Percentiles rank a stretch among this genome's conserved stretches.
Evolutionary conservation across 1,284 basidiomycete genomes (phyloP).

Genomic region (Vanrija humicola): DNA sequence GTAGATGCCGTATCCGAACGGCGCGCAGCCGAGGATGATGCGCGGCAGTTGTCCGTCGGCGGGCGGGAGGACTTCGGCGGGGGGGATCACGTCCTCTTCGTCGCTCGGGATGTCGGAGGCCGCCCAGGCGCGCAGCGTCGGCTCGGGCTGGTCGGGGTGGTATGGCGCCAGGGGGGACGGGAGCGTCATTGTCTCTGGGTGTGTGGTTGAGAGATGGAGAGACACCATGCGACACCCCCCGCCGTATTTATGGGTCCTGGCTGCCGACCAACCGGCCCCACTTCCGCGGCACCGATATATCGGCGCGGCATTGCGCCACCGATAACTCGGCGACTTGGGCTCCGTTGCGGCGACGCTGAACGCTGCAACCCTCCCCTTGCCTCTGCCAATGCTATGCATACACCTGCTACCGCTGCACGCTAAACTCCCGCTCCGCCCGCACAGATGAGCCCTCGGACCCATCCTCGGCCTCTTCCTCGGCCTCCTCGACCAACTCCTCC

Average conservation of each 20-base stretch:
- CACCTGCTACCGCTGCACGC: background rate
- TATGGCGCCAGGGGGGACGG: constrained; percentile 16
- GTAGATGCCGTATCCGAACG: constrained; percentile 68
- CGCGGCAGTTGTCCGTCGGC: constrained; percentile 51
- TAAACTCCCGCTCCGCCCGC: background rate
- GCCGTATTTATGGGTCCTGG: too few species aligned
- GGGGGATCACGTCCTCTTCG: constrained; percentile 21
- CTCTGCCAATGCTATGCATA: too few species aligned
- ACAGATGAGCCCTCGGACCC: background rate
- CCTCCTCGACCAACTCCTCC: background rate
- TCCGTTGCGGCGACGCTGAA: background rate
- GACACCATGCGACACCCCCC: too few species aligned
- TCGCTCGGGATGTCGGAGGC: constrained; percentile 17
- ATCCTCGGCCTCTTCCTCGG: background rate
- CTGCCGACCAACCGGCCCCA: too few species aligned
- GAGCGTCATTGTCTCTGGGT: background rate
- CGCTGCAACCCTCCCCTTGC: background rate
- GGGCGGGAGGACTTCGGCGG: constrained; percentile 19
- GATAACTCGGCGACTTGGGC: too few species aligned
- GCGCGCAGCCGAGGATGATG: constrained; percentile 63
- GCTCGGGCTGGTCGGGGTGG: constrained; percentile 38
- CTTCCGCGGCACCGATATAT: too few species aligned
- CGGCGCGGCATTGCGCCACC: too few species aligned
- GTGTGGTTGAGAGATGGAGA: too few species aligned
- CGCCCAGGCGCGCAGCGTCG: background rate